A percentile compares a stretch with the other conserved stretches of the same genome.
phyloP scores from a whole-genome alignment of 352 stramenopile species.

The Globisporangium emineosum region DNA sequence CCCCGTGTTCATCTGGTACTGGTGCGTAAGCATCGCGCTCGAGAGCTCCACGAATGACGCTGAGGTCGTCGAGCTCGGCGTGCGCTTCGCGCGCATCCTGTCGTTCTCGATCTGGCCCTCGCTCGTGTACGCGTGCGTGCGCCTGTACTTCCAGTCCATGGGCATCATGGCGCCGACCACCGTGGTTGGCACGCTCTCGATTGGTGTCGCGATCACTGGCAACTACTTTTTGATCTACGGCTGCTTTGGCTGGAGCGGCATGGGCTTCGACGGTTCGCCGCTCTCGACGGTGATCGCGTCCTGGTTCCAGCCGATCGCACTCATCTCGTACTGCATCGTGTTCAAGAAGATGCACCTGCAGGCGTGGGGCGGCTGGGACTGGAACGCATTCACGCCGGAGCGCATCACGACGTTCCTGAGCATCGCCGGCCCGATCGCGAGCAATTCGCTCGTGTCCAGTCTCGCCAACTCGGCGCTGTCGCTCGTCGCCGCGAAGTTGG shows the following conservation, averaged over 20 bases:
- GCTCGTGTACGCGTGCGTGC: constrained; percentile 74
- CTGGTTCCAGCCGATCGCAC: constrained; percentile 74
- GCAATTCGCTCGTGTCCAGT: too few species aligned
- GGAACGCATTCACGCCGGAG: constrained; percentile 50
- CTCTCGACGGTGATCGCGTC: constrained; percentile 73
- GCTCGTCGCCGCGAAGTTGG: constrained; percentile 66
- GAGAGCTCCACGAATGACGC: constrained; percentile 57
- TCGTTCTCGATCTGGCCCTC: constrained; percentile 76
- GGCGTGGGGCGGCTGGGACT: constrained; percentile 70
- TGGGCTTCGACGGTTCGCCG: constrained; percentile 78
- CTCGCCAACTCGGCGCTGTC: constrained; percentile 68
- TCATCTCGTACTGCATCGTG: constrained; percentile 72
- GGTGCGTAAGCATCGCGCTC: constrained; percentile 50
- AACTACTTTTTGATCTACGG: constrained; percentile 73
- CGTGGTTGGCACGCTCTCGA: constrained; percentile 62
- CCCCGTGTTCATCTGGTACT: constrained; percentile 40
- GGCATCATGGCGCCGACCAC: constrained; percentile 75
- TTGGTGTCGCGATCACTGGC: constrained; percentile 49
- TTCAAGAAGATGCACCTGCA: constrained; percentile 74
- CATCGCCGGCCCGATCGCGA: constrained; percentile 59
- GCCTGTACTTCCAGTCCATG: constrained; percentile 84
- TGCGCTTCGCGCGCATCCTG: constrained; percentile 73
- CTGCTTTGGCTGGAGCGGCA: constrained; percentile 44
- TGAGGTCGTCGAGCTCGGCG: constrained; percentile 61
- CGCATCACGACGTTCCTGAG: constrained; percentile 60